Evolutionary conservation across 768 basidiomycete genomes (phyloP).

Genomic region (Lactarius trivialis): DNA sequence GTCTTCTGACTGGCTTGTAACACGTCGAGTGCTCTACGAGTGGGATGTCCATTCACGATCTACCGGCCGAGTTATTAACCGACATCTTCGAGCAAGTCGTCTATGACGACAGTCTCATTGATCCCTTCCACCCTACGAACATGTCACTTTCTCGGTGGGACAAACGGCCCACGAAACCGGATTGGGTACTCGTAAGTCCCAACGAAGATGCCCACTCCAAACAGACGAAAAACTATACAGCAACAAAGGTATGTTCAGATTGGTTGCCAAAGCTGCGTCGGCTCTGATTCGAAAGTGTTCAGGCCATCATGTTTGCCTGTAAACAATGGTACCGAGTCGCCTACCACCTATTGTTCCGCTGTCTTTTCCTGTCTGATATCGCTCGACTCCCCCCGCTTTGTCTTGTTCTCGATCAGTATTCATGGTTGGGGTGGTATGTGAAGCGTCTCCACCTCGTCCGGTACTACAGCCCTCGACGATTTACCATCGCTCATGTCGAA

Average conservation of each 20-base stretch:
- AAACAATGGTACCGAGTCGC: conserved; percentile 55
- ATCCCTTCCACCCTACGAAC: conserved; percentile 51
- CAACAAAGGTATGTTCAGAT: conserved; percentile 51
- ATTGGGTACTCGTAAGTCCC: conserved; percentile 57
- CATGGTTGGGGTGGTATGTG: conserved; percentile 63
- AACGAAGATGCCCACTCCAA: conserved; percentile 50
- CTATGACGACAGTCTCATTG: conserved; percentile 64
- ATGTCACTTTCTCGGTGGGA: conserved; percentile 65
- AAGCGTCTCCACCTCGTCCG: conserved; percentile 63
- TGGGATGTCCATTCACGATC: conserved; percentile 26
- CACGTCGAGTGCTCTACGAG: not conserved
- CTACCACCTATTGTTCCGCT: conserved; percentile 61
- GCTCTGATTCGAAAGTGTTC: conserved; percentile 2
- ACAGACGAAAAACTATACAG: conserved; percentile 55
- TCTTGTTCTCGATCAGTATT: conserved; percentile 43
- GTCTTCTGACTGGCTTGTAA: not conserved
- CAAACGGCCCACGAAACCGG: conserved; percentile 36
- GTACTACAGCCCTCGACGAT: conserved; percentile 37
- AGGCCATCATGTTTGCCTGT: conserved; percentile 69
- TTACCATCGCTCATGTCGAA: conserved; percentile 45
- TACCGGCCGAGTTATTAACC: conserved; percentile 66
- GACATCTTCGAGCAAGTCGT: conserved; percentile 66
- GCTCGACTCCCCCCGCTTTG: conserved; percentile 47
- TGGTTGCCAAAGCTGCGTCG: not conserved
- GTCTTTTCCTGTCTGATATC: conserved; percentile 60